Evolutionary conservation across 345 rosid genomes (phyloP), one percentile per base, ranked within the genome.

Genomic region (Lenwebbia sp.): DNA sequence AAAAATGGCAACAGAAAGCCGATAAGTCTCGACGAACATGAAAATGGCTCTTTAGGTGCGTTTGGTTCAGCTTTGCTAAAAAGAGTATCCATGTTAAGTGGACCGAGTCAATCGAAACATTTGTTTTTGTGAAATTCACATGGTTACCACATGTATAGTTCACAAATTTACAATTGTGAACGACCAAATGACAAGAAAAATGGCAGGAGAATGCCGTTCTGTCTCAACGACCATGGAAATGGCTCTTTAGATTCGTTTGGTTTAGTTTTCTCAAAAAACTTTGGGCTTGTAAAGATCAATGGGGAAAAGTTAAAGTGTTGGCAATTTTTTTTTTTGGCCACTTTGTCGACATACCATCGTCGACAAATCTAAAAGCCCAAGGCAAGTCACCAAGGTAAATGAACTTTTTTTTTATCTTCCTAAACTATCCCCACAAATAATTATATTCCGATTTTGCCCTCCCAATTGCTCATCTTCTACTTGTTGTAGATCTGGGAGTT

Each of bases 371-470:
- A 4, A 58, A 58, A n/a, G 2, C 58, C n/a, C 13, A 55, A 8
- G 58, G 58, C 5, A 23, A n/a, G 13, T 2, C n/a, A 13, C 0
- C 19, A 13, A n/a, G 14, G 13, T n/a, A 58, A 1, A 26, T 58
- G 0, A n/a, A 58, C 52, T 1, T 0, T 58, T 0, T n/a, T 58
- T n/a, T n/a, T n/a, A n/a, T 13, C 9, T 58, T n/a, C 2, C 10
- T 2, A 58, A 58, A 28, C 11, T 14, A 19, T 21, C 10, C 21
- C 3, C 21, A 6, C 5, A 28, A 60, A 60, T 60, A 13, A 28
- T 6, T 60, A 28, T 13, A 60, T 60, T n/a, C 1, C 0, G 2
- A 60, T 60, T 60, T 60, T 60, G 28, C 17, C 33, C 33, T 58
- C 65, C 5, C 13, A 2, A 13, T 3, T 58, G n/a, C 13, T 58